These are phyloP conservation scores for Knoxdaviesia capensis DNA, from an alignment of 2,329 filamentous ascomycete genomes.

Conservation along the genomic window DNA sequence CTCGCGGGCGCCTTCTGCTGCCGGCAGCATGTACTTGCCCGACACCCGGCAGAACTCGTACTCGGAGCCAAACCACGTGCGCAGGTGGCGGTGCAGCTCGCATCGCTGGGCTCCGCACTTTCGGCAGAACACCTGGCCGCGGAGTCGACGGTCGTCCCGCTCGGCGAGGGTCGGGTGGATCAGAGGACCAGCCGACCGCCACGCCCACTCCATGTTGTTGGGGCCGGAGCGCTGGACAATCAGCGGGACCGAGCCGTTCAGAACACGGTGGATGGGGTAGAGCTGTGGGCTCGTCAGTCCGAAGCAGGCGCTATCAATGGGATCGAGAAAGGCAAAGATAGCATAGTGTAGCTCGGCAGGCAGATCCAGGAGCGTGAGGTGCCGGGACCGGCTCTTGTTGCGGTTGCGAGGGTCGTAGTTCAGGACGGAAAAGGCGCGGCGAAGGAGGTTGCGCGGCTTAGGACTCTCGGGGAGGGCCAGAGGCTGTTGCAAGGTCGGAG, in stretches of 20 bases:
- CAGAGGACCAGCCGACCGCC: conserved; percentile 31
- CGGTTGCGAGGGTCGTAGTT: conserved; percentile 33
- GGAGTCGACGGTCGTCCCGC: conserved; percentile 27
- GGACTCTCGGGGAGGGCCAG: conserved; percentile 12
- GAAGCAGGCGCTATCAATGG: conserved; percentile 42
- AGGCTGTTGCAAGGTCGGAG: conserved; percentile 10
- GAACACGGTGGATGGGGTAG: conserved; percentile 35
- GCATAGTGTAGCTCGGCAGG: conserved; percentile 38
- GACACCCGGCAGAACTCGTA: conserved; percentile 41
- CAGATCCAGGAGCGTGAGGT: conserved; percentile 27
- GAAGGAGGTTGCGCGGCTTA: conserved; percentile 16
- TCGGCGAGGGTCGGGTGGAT: conserved; percentile 10
- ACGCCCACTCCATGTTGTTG: conserved; percentile 44
- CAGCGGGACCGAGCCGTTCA: conserved; percentile 35
- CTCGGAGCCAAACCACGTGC: conserved; percentile 33
- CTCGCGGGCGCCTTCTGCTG: conserved; percentile 22
- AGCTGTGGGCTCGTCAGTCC: conserved; percentile 36
- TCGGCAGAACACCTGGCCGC: conserved; percentile 39
- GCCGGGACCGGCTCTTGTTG: conserved; percentile 24
- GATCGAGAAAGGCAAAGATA: conserved; percentile 42
- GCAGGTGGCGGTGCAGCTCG: conserved; percentile 41
- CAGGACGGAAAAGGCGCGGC: conserved; percentile 39
- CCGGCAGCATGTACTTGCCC: conserved; percentile 31
- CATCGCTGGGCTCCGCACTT: conserved; percentile 41
- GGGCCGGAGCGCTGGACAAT: conserved; percentile 35